These are phyloP conservation scores for Cryptococcus deneoformans DNA, from an alignment of 1,284 basidiomycete species.

Conservation along the genomic window DNA sequence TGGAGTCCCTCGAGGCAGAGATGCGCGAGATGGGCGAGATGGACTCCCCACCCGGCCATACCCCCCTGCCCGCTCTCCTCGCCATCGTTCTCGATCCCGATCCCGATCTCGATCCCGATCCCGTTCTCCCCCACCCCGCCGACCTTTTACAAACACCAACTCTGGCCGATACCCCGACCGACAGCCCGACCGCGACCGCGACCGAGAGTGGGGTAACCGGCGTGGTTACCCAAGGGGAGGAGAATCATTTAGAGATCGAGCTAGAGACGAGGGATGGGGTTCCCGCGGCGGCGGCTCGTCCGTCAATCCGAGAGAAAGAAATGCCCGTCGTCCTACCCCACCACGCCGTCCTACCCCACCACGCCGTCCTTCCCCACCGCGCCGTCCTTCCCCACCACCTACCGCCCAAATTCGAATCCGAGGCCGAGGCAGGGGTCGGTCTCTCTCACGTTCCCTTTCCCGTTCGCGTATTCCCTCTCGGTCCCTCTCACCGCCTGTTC, in stretches of 20 bases:
- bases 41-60: neutral
- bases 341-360: neutral
- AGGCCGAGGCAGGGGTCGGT: neutral
- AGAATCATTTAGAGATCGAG: neutral
- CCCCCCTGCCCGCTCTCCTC: too few species aligned
- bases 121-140: too few species aligned
- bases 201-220: neutral
- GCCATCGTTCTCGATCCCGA: too few species aligned
- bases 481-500: conserved; percentile 5
- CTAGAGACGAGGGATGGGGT: neutral
- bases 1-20: conserved; percentile 3
- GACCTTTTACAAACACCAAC: too few species aligned
- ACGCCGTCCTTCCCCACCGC: neutral
- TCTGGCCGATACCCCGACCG: too few species aligned
- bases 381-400: neutral
- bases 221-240: conserved; percentile 1
- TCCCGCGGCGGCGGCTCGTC: neutral
- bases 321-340: neutral
- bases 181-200: neutral
- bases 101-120: too few species aligned
- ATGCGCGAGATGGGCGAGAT: conserved; percentile 4
- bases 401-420: neutral
- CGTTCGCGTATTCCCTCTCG: neutral
- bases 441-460: too few species aligned
- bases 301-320: neutral